These are phyloP conservation scores for Populus pruinosa DNA, from an alignment of 345 rosid species.

Conservation along the genomic window DNA sequence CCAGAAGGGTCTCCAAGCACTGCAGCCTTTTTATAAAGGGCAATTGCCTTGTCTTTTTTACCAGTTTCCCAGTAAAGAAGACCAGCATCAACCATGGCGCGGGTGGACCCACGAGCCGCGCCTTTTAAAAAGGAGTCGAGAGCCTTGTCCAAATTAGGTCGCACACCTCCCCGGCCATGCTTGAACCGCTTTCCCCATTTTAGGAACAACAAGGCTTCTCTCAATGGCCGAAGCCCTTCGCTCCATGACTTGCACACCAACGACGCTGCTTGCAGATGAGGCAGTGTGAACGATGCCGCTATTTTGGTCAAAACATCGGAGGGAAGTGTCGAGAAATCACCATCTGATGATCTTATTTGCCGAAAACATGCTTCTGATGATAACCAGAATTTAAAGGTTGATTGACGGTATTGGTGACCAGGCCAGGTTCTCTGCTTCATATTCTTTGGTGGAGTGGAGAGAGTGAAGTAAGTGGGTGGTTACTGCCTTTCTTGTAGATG, in stretches of 20 bases:
- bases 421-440: slow-evolving; percentile 61
- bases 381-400: neutral
- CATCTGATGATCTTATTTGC: neutral
- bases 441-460: neutral
- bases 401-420: slow-evolving; percentile 13
- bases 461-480: neutral
- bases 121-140: slow-evolving; percentile 76
- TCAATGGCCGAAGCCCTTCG: slow-evolving; percentile 72
- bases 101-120: slow-evolving; percentile 77
- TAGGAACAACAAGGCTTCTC: slow-evolving; percentile 77
- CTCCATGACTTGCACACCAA: slow-evolving; percentile 81
- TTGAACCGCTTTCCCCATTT: slow-evolving; percentile 78
- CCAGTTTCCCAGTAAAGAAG: slow-evolving; percentile 84
- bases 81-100: slow-evolving; percentile 98
- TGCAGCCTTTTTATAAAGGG: slow-evolving; percentile 66
- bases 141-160: slow-evolving; percentile 63
- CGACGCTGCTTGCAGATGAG: slow-evolving; percentile 64
- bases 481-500: no score
- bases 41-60: slow-evolving; percentile 48
- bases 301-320: slow-evolving; percentile 58
- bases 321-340: slow-evolving; percentile 71
- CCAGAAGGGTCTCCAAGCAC: slow-evolving; percentile 71
- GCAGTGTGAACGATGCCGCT: slow-evolving; percentile 62
- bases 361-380: neutral
- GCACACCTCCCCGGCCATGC: slow-evolving; percentile 79